phyloP scores from a whole-genome alignment of 805 yeast species.

The Candida arabinofermentans region DNA sequence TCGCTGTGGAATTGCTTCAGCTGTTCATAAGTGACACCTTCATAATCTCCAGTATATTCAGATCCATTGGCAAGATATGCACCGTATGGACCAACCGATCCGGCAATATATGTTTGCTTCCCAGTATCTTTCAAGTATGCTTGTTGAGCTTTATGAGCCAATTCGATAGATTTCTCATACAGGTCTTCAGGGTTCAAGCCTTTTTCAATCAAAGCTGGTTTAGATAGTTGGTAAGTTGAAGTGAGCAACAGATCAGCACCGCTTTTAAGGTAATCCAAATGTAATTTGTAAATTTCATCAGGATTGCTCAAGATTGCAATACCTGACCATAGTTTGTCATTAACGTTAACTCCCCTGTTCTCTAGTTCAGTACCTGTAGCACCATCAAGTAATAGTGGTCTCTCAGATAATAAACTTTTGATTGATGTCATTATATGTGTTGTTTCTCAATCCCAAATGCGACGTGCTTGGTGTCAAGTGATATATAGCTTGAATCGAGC shows the following conservation, averaged over 20 bases:
- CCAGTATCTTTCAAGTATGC: constrained; percentile 11
- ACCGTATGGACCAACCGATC: constrained; percentile 77
- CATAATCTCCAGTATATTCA: constrained; percentile 72
- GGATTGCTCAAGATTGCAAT: constrained; percentile 44
- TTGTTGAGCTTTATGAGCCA: constrained; percentile 21
- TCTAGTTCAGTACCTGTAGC: constrained; percentile 66
- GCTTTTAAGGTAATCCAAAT: constrained; percentile 43
- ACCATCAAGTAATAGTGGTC: constrained; percentile 46
- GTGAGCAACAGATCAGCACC: constrained; percentile 57
- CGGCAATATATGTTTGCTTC: constrained; percentile 38
- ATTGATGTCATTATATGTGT: constrained; percentile 1
- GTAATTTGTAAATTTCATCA: constrained; percentile 41
- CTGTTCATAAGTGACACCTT: constrained; percentile 33
- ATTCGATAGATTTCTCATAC: constrained; percentile 21
- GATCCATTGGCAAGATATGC: constrained; percentile 63
- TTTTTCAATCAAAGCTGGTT: constrained; percentile 33
- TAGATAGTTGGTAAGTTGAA: constrained; percentile 59
- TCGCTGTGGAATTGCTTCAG: constrained; percentile 49
- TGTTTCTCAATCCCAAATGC: too few species aligned
- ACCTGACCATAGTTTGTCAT: constrained; percentile 60
- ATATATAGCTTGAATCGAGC: too few species aligned
- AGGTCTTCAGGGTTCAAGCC: constrained; percentile 17
- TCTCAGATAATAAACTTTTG: constrained; percentile 1
- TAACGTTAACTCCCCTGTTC: constrained; percentile 39
- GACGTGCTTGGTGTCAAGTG: too few species aligned